phyloP scores from a whole-genome alignment of 192 early-diverging fungal species.

The Linnemannia exigua region DNA sequence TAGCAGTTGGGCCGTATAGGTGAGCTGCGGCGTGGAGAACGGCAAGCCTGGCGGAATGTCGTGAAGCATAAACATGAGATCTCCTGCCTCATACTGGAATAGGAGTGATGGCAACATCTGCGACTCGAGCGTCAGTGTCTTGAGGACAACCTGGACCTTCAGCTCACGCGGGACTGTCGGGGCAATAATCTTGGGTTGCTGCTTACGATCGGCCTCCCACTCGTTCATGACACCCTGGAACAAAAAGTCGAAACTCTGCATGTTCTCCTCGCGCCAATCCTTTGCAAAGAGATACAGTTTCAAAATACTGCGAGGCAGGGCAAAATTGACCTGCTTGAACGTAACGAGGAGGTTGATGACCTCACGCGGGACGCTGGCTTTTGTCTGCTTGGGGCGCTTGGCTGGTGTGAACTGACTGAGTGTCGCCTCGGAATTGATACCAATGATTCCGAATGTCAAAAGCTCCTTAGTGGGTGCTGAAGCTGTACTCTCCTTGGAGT shows the following conservation, averaged over 20 bases:
- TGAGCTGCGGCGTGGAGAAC: slow-evolving; percentile 47
- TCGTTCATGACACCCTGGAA: slow-evolving; percentile 79
- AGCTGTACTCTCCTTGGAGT: slow-evolving; percentile 45
- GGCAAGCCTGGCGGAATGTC: slow-evolving; percentile 55
- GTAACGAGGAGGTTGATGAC: slow-evolving; percentile 65
- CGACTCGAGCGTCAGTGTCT: slow-evolving; percentile 68
- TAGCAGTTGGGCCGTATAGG: slow-evolving; percentile 62
- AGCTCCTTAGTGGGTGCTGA: slow-evolving; percentile 40
- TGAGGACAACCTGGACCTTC: slow-evolving; percentile 73
- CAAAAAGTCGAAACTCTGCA: slow-evolving; percentile 75
- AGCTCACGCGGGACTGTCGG: slow-evolving; percentile 63
- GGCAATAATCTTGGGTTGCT: slow-evolving; percentile 18
- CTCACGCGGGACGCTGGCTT: slow-evolving; percentile 48
- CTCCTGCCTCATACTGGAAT: slow-evolving; percentile 68
- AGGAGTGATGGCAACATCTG: slow-evolving; percentile 76
- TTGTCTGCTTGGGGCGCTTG: slow-evolving; percentile 49
- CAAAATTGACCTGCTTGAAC: slow-evolving; percentile 60
- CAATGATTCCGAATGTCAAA: slow-evolving; percentile 59
- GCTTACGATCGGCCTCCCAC: slow-evolving; percentile 69
- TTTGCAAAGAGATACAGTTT: slow-evolving; percentile 82
- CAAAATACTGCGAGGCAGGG: slow-evolving; percentile 75
- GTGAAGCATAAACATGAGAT: slow-evolving; percentile 67
- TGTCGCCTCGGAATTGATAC: slow-evolving; percentile 59
- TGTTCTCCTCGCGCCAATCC: slow-evolving; percentile 79
- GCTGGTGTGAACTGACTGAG: slow-evolving; percentile 53